Evolutionary conservation across 805 yeast species (phyloP).

Genomic region (Starmerella stigmatis): DNA sequence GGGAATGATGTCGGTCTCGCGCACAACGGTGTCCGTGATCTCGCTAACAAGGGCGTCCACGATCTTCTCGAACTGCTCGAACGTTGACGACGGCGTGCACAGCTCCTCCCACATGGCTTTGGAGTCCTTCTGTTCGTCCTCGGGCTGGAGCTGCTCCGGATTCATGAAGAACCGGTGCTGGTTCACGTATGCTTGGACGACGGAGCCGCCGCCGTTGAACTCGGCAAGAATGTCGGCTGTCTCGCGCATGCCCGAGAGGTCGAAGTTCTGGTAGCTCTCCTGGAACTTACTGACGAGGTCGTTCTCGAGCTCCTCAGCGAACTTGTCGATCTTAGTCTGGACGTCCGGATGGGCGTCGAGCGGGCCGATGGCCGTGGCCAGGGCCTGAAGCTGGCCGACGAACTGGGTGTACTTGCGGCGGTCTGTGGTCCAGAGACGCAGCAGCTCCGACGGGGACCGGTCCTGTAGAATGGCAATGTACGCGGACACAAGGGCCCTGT

Average conservation of each 20-base stretch:
- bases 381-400: constrained; percentile 50
- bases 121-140: constrained; percentile 22
- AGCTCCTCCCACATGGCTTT: constrained; percentile 45
- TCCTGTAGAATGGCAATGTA: constrained; percentile 66
- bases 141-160: constrained; percentile 30
- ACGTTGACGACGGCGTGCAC: constrained; percentile 47
- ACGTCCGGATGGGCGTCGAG: constrained; percentile 25
- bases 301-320: constrained; percentile 67
- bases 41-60: constrained; percentile 47
- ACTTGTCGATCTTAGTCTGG: constrained; percentile 46
- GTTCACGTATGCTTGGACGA: constrained; percentile 69
- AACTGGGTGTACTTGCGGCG: constrained; percentile 58
- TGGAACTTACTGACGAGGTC: constrained; percentile 60
- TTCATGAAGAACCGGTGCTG: constrained; percentile 62
- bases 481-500: constrained; percentile 62
- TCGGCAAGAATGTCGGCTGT: constrained; percentile 61
- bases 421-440: constrained; percentile 46
- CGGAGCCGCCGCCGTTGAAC: constrained; percentile 76
- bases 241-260: constrained; percentile 61
- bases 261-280: constrained; percentile 58
- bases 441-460: constrained; percentile 45
- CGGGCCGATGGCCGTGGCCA: constrained; percentile 51
- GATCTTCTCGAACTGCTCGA: constrained; percentile 41
- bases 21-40: constrained; percentile 47
- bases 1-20: constrained; percentile 62